Base-by-base conservation (phyloP, 2,329 filamentous ascomycete genomes). In the Aspergillus fischeri region DNA sequence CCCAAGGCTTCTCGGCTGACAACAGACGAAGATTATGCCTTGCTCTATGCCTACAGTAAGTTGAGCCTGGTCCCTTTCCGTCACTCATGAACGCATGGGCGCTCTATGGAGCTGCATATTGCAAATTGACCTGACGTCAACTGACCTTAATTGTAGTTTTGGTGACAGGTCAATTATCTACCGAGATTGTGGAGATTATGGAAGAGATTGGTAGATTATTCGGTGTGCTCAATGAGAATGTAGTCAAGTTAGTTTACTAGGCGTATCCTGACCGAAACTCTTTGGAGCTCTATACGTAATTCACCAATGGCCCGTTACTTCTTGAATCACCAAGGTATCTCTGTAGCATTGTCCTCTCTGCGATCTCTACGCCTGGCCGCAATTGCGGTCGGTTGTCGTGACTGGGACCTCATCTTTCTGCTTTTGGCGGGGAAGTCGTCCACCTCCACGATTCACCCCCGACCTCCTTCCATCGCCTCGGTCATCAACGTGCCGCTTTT, bases 11-110 rank as follows among this genome's bases (percentile, higher is more conserved):
- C 78, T 56, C 75, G 73, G 17, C 65, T 70, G 27, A 77, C 75
- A 2, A 76, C 73, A 1, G 79, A 81, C 54, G 78, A 80, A 60
- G 94, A 99, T 70, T 97, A 94, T 72, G 92, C 93, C 61, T 78
- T 97, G 63, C 76, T 97, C 47, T 99, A 97, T 76, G 92, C 93
- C 20, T 99, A 96, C 76, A 91, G 83, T 84, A 69, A 73, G 81
- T 77, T 35, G 35, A 51, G 2, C 10, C 20, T 49, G 42, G 49
- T 44, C n/a, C 48, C 24, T 52, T 28, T 24, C n/a, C 8, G 8
- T 0, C 4, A 49, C 4, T 10, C 21, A 44, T 42, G 44, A 42
- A 45, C 52, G 32, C 32, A 35, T 35, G 32, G 32, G 5, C 32
- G 32, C 3, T 35, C 32, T 35, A 17, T 17, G 32, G 62, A 28